Evolutionary conservation across 179 eudicot genomes (phyloP), one percentile per base, ranked within the genome.

Genomic region (Dionaea muscipula): DNA sequence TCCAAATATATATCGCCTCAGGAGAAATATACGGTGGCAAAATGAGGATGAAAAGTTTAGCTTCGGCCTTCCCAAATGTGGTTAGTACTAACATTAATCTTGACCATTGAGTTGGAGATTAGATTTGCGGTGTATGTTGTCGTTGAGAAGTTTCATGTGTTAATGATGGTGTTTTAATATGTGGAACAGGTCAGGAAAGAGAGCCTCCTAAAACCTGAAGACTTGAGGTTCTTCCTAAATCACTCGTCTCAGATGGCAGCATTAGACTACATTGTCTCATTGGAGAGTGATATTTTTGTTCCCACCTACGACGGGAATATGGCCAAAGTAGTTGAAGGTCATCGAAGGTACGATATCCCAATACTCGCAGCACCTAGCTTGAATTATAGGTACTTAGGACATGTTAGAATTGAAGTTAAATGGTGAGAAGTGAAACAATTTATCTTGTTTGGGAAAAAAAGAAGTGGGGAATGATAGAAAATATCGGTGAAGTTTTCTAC

Each of bases 181-280:
- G 13, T 53, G 51, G 44, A 72, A 75, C 78, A 85, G 86, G 94
- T 82, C 26, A 74, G 82, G 58, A 85, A 85, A 59, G 94, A 85
- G 67, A 82, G 78, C 12, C 68, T 85, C 49, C 73, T 85, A 61
- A 64, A 64, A 39, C 74, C 81, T 12, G 73, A 78, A 19, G 84
- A 85, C 62, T 69, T 82, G 67, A 70, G 62, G 57, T 72, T 67
- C 57, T 79, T 85, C 54, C 80, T 68, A 50, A 85, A 85, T 56
- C 89, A 85, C 57, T 85, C 89, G 0, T 82, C 86, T 47, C 85
- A 85, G 53, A 85, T 84, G 94, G 88, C 94, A 25, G 94, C 94
- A 7, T 54, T 85, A 39, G 94, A 85, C 63, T 82, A 82, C 57
- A 53, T 82, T 16, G 94, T 82, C 23, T 80, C 94, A 0, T 50